These are phyloP conservation scores for Rhodotorula mucilaginosa DNA, from an alignment of 1,284 basidiomycete species.

Conservation along the genomic window DNA sequence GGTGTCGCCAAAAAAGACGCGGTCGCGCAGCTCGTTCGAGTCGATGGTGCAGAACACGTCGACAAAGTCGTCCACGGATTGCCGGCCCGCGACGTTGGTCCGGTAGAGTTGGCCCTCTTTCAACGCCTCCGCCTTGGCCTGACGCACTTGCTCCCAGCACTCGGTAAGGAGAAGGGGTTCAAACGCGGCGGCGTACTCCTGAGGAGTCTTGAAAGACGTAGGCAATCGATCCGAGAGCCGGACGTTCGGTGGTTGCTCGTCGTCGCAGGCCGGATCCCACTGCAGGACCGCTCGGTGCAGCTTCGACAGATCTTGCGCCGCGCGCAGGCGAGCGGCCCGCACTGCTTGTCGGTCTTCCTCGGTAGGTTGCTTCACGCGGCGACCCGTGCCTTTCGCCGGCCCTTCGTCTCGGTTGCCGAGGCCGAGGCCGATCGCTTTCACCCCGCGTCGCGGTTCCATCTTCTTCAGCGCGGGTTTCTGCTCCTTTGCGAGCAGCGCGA, in stretches of 20 bases:
- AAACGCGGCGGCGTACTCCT: constrained; percentile 72
- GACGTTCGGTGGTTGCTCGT: constrained; percentile 30
- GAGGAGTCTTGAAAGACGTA: constrained; percentile 63
- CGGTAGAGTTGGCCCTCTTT: constrained; percentile 55
- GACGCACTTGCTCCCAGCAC: constrained; percentile 82
- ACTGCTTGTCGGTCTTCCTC: constrained; percentile 60
- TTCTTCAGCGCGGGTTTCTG: constrained; percentile 66
- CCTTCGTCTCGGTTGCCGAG: constrained; percentile 32
- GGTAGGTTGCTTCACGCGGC: constrained; percentile 49
- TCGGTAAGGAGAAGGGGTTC: constrained; percentile 87
- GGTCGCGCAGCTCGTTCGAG: constrained; percentile 59
- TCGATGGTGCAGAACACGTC: constrained; percentile 59
- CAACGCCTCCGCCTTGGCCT: constrained; percentile 62
- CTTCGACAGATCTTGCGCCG: constrained; percentile 75
- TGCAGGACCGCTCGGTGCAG: constrained; percentile 78
- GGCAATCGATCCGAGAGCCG: constrained; percentile 57
- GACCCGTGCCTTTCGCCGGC: constrained; percentile 44
- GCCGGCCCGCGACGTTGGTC: constrained; percentile 62
- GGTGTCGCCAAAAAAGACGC: constrained; percentile 73
- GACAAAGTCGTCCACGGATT: constrained; percentile 68
- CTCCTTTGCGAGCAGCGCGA: constrained; percentile 63
- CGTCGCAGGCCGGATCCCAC: constrained; percentile 64
- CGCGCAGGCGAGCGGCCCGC: constrained; percentile 59
- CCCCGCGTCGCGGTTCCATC: constrained; percentile 43
- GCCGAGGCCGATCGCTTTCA: constrained; percentile 28